Base-by-base conservation (phyloP, 2,329 filamentous ascomycete species). In the Colletotrichum tropicicola region DNA sequence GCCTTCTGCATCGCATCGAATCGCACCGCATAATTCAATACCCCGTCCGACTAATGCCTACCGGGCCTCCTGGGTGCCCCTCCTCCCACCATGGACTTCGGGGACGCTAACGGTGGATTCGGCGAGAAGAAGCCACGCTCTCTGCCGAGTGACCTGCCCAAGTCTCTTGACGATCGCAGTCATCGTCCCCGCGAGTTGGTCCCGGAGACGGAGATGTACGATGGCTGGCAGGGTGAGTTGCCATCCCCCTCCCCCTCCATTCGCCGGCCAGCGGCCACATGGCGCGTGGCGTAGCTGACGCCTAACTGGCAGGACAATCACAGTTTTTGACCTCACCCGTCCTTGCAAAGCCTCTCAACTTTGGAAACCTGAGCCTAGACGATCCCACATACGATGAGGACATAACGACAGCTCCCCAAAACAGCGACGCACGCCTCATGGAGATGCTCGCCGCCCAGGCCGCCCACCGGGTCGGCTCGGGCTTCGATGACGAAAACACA, bases 361-460 rank as follows among this genome's bases (percentile, higher is more conserved):
- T 98, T 80, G 84, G 82, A 73, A 93, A 92, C 75, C 87, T 98
- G 43, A 89, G 93, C 10, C 85, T 98, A 45, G 89, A 97, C 77
- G 92, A 97, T 76, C 83, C 89, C 57, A 84, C 86, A 67, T 91
- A 93, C 76, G 91, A 92, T 74, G 89, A 91, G 59, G 75, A 74
- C 69, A 74, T 82, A 45, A 83, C 83, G 13, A 87, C 89, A 72
- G 80, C 79, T 39, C 82, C 85, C 25, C 79, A 84, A 56, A 92
- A 97, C 73, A 97, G 92, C 77, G 96, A 98, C 75, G 88, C 90
- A 45, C 88, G 94, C 66, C 83, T 98, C 59, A 94, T 97, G 86
- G 93, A 97, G 79, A 98, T 98, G 95, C 86, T 98, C 59, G 94
- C 94, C 43, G 92, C 93, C 41, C 95, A 98, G 77, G 93, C 94